Base-by-base conservation (phyloP, 1,284 basidiomycete genomes). In the Flammula alnicola region DNA sequence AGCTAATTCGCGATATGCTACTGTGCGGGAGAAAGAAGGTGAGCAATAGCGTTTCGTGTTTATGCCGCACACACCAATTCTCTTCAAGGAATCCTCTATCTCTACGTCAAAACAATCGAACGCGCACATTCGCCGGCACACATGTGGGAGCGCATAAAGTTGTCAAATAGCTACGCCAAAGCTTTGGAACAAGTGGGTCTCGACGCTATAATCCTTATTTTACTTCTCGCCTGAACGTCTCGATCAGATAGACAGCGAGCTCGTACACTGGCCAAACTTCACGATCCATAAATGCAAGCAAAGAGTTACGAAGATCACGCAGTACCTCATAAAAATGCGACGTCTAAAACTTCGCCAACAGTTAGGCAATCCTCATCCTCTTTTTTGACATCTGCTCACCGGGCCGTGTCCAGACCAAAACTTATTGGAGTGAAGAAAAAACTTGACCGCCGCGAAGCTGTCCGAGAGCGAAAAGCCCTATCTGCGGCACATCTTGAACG, bases 221-320 rank as follows among this genome's bases (percentile, higher is more conserved):
- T 26, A 20, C 19, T 38, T 41, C 20, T 5, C 36, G 5, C n/a
- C 45, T 14, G 26, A 29, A 41, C 14, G 39, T 44, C 33, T 36
- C 9, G 5, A 17, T 25, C 57, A 97, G 93, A 95, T 98, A 62
- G 97, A 99, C 77, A 84, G 83, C 55, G 93, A 98, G 66, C 81
- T 99, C 57, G 82, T 95, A 37, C 95, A 98, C 71, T 99, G 97
- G 97, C 95, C 95, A 8, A 96, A 95, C 62, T 99, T 97, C 69
- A 87, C 88, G 47, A 91, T 94, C 51, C 97, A 99, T 77, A 98
- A 98, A 74, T 98, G 96, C 80, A 99, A 99, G 78, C 97, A 99
- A 73, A 84, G 97, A 43, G 81, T 98, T 30, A 99, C 97, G 12
- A 99, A 98, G 76, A 98, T 99, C 62, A 99, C 96, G 0, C 97